Evolutionary conservation across 2,329 filamentous ascomycete genomes (phyloP).

Genomic region (Neonectria punicea): DNA sequence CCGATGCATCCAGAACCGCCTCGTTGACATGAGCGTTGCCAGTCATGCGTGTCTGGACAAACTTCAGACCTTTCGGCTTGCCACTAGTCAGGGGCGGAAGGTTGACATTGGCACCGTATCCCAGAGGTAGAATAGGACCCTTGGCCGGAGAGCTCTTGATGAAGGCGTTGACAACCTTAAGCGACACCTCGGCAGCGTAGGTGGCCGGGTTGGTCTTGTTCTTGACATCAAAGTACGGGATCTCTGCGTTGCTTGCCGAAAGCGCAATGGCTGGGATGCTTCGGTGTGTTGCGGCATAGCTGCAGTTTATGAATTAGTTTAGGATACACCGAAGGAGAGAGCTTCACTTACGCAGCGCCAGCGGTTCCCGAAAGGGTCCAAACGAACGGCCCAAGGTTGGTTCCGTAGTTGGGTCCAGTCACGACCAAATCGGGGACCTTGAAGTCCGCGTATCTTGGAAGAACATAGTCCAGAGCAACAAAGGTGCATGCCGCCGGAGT

Average conservation of each 20-base stretch:
- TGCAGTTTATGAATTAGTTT: slow-evolving; percentile 21
- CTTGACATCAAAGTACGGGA: slow-evolving; percentile 52
- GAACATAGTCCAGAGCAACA: slow-evolving; percentile 65
- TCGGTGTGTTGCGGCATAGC: slow-evolving; percentile 60
- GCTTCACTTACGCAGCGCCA: slow-evolving; percentile 51
- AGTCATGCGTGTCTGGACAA: slow-evolving; percentile 59
- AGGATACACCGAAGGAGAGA: accelerated
- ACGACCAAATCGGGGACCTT: slow-evolving; percentile 64
- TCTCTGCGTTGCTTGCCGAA: slow-evolving; percentile 55
- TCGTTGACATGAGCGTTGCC: slow-evolving; percentile 59
- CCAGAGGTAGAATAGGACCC: slow-evolving; percentile 54
- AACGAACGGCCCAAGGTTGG: slow-evolving; percentile 64
- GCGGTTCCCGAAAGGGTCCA: slow-evolving; percentile 63
- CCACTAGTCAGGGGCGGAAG: slow-evolving; percentile 54
- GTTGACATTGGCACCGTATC: slow-evolving; percentile 64
- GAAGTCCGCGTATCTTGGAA: slow-evolving; percentile 60
- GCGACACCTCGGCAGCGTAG: slow-evolving; percentile 53
- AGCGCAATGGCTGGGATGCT: slow-evolving; percentile 62
- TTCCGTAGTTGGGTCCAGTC: slow-evolving; percentile 66
- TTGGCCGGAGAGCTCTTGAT: slow-evolving; percentile 49
- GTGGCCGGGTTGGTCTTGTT: slow-evolving; percentile 57
- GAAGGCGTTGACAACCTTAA: slow-evolving; percentile 57
- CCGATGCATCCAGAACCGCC: slow-evolving; percentile 55
- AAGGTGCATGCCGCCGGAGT: slow-evolving; percentile 66
- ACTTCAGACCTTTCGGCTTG: slow-evolving; percentile 53